A percentile compares a stretch with the other conserved stretches of the same genome.
These are phyloP conservation scores for Botrytis byssoidea DNA, from an alignment of 2,329 filamentous ascomycete genomes.

Conservation along the genomic window DNA sequence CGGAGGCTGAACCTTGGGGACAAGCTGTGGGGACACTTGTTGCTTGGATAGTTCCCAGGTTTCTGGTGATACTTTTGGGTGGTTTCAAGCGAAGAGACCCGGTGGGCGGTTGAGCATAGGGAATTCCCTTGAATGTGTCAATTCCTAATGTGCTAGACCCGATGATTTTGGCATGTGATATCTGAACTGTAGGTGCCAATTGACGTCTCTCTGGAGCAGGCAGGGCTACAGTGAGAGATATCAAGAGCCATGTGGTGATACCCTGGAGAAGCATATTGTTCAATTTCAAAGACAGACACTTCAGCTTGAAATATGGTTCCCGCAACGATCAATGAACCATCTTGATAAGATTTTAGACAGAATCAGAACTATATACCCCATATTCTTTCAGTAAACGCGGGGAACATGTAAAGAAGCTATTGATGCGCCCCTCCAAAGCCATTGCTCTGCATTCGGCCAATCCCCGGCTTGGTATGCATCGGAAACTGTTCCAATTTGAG, in stretches of 20 bases:
- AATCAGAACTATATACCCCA: background rate
- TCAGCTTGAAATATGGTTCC: background rate
- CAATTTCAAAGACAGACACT: background rate
- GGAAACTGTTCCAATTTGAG: background rate
- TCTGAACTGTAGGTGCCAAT: background rate
- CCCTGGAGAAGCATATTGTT: background rate
- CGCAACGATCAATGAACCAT: background rate
- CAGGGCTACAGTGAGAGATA: background rate
- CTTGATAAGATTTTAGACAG: too few relatives aligned
- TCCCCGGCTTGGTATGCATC: background rate
- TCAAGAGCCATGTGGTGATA: background rate
- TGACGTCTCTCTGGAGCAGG: background rate
- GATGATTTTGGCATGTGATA: conserved; percentile 6
- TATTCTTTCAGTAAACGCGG: background rate
- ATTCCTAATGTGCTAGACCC: background rate
- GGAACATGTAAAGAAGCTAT: background rate
- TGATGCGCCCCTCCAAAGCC: background rate
- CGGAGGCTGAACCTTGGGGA: conserved; percentile 37
- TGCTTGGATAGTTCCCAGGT: conserved; percentile 31
- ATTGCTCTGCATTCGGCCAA: background rate
- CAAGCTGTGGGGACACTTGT: conserved; percentile 37
- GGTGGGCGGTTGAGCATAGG: conserved; percentile 45
- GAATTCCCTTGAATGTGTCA: conserved; percentile 33
- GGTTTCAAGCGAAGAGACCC: conserved; percentile 47
- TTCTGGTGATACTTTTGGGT: conserved; percentile 31